Evolutionary conservation across 2,329 filamentous ascomycete species (phyloP), one percentile per base, ranked within the genome.

Genomic region (Lomentospora prolificans): DNA sequence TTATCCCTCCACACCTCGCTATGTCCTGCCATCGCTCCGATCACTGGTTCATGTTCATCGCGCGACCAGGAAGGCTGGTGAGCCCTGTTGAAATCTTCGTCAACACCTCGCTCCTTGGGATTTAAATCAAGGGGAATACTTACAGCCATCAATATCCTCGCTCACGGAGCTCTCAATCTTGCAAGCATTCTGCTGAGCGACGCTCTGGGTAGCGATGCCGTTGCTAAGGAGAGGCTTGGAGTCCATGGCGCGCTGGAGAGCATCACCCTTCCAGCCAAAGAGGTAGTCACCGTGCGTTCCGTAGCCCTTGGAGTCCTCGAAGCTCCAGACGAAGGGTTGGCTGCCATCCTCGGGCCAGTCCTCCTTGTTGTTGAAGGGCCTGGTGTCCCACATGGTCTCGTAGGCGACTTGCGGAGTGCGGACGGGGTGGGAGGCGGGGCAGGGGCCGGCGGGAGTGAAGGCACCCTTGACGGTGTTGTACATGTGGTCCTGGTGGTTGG

Each of bases 401-500:
- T 72, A 79, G 17, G 55, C 39, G 3, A 57, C 55, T 39, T 57
- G 55, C n/a, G 55, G 55, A 12, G 51, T 33, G 9, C 50, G 50
- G 4, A 71, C 66, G 4, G 75, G 75, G 62, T 77, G 71, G 4
- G 64, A 68, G 33, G 64, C 51, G 0, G 73, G 72, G 59, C 72
- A 75, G 9, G 65, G 63, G 33, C 64, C 64, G 14, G 57, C 60
- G 63, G 36, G 33, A 3, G 28, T 24, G 55, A 57, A 57, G 2
- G 46, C 54, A 6, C 54, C 54, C 30, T 31, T 27, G 30, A 56
- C 48, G n/a, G 55, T 57, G 22, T 52, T 52, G 55, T 46, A 57
- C 55, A 84, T 73, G 61, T 84, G 82, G 53, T 68, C 77, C 61
- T 75, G 76, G 65, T 84, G 80, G 64, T 82, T 71, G 1, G 69